These are phyloP conservation scores for Cichorium intybus DNA, from an alignment of 140 eudicot species.

Conservation along the genomic window DNA sequence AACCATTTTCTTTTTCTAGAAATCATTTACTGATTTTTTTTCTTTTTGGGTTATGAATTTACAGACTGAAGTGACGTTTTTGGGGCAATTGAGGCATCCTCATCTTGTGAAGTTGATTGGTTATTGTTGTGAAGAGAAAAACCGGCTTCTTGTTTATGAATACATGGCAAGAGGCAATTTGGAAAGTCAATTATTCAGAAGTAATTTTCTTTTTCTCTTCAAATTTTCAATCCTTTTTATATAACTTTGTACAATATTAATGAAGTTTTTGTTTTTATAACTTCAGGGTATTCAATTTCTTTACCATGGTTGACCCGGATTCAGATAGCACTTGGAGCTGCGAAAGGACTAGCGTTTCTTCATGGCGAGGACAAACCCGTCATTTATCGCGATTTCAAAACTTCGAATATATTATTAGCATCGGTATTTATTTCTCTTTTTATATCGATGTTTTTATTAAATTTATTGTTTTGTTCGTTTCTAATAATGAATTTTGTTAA, in stretches of 20 bases:
- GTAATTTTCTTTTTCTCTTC: slow-evolving; percentile 29
- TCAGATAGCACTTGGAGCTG: slow-evolving; percentile 83
- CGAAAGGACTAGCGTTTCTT: slow-evolving; percentile 89
- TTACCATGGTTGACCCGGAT: slow-evolving; percentile 90
- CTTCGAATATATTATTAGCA: slow-evolving; percentile 73
- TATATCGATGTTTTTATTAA: not conserved
- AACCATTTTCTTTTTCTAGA: not conserved
- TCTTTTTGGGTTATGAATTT: not conserved
- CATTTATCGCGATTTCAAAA: slow-evolving; percentile 85
- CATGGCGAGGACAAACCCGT: slow-evolving; percentile 92
- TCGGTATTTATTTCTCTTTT: slow-evolving; percentile 44
- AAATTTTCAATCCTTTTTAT: not conserved
- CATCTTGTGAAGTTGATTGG: slow-evolving; percentile 92
- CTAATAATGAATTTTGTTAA: not conserved
- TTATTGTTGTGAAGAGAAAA: slow-evolving; percentile 85
- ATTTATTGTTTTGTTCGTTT: not conserved
- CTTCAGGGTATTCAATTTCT: slow-evolving; percentile 66
- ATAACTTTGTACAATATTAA: not conserved
- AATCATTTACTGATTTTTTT: not conserved
- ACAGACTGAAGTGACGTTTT: slow-evolving; percentile 85
- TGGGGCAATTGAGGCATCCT: slow-evolving; percentile 94
- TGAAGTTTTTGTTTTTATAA: not conserved
- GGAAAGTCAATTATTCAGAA: slow-evolving; percentile 72
- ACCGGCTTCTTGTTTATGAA: slow-evolving; percentile 91
- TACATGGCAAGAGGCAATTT: slow-evolving; percentile 84